phyloP scores from a whole-genome alignment of 2,329 filamentous ascomycete species.

The Fusarium sp. region DNA sequence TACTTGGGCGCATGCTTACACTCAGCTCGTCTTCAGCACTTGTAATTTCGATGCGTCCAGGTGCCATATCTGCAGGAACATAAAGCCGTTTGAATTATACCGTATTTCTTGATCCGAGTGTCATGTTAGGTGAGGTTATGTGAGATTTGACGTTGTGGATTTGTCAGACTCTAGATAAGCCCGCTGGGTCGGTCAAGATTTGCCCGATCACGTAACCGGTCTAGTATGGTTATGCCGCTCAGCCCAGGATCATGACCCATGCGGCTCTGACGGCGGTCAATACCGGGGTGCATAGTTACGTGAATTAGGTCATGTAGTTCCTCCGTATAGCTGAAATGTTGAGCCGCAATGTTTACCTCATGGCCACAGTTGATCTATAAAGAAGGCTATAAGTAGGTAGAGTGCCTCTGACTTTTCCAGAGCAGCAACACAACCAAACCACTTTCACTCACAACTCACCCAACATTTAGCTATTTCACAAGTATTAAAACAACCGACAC shows the following conservation, averaged over 20 bases:
- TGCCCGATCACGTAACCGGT: constrained; percentile 24
- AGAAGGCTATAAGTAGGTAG: background rate
- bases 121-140: background rate
- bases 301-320: background rate
- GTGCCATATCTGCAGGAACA: background rate
- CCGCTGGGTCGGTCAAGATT: background rate
- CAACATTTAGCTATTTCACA: background rate
- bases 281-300: background rate
- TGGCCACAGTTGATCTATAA: too few species aligned
- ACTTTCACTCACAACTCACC: background rate
- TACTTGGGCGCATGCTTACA: background rate
- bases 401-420: background rate
- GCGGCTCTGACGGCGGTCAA: background rate
- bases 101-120: background rate
- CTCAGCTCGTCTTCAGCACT: background rate
- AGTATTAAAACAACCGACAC: background rate
- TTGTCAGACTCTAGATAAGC: background rate
- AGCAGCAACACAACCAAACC: background rate
- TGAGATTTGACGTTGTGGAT: background rate
- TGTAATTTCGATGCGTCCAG: background rate
- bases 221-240: background rate
- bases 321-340: background rate
- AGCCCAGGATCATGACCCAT: background rate
- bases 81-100: too few species aligned
- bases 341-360: background rate